These are phyloP conservation scores for Rhizopogon roseolus DNA, from an alignment of 768 basidiomycete genomes.

Conservation along the genomic window DNA sequence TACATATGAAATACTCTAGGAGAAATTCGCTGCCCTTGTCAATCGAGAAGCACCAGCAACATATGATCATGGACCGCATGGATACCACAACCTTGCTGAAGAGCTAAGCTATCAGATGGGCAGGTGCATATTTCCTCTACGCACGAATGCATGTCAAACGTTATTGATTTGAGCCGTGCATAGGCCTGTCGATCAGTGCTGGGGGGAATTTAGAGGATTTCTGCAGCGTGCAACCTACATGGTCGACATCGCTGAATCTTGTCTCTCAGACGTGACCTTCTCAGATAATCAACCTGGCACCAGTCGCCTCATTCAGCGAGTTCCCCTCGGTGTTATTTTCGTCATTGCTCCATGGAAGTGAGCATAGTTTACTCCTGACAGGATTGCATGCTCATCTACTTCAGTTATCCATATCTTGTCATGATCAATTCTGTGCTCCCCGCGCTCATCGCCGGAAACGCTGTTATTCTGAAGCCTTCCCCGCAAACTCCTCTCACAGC, in stretches of 20 bases:
- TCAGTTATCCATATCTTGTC: conserved; percentile 84
- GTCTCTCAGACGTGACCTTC: conserved; percentile 71
- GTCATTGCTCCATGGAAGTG: conserved; percentile 94
- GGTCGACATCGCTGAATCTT: conserved; percentile 73
- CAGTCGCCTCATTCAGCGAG: conserved; percentile 76
- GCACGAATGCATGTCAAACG: background rate
- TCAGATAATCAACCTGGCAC: conserved; percentile 80
- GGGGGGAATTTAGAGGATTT: conserved; percentile 78
- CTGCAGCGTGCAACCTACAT: conserved; percentile 81
- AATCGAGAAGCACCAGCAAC: conserved; percentile 21
- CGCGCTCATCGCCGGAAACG: conserved; percentile 85
- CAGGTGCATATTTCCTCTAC: conserved; percentile 44
- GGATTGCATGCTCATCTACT: background rate
- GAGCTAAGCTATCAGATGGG: conserved; percentile 93
- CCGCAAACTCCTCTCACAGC: conserved; percentile 92
- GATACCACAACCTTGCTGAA: conserved; percentile 54
- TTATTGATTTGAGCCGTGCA: background rate
- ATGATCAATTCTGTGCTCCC: conserved; percentile 92
- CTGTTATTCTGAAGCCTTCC: conserved; percentile 90
- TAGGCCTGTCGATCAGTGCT: conserved; percentile 75
- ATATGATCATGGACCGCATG: conserved; percentile 43
- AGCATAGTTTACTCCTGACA: conserved; percentile 20
- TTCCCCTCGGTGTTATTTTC: conserved; percentile 82
- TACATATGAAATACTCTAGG: conserved; percentile 47
- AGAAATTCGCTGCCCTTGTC: conserved; percentile 18